Percentiles rank a stretch among this genome's conserved stretches.
phyloP scores from a whole-genome alignment of 257 asterid species.

The Solanum sejunctum region DNA sequence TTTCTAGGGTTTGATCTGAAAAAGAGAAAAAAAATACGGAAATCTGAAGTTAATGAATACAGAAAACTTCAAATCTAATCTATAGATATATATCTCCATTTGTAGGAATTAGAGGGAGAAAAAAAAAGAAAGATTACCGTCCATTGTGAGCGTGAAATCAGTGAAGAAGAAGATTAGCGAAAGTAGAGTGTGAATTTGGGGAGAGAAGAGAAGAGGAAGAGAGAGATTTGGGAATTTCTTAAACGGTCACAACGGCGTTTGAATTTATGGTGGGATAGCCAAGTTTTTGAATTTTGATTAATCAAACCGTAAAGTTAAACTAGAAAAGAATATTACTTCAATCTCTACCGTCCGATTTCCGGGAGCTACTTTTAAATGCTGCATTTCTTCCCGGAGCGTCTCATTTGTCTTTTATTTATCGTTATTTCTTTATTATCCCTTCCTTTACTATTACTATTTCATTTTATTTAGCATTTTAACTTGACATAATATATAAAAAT shows the following conservation, averaged over 20 bases:
- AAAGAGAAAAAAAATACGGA: not conserved
- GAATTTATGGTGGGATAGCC: not conserved
- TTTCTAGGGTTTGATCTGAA: constrained; percentile 44
- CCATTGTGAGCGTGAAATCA: constrained; percentile 21
- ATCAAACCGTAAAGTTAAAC: not conserved
- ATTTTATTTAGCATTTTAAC: no score
- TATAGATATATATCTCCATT: not conserved
- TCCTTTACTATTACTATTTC: no score
- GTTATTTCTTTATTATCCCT: not conserved
- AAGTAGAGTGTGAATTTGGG: not conserved
- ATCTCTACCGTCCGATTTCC: not conserved
- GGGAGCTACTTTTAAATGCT: not conserved
- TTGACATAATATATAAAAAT: no score
- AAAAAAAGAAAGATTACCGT: constrained; percentile 22
- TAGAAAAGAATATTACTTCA: not conserved
- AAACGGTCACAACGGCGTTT: constrained; percentile 21
- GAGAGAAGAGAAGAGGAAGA: not conserved
- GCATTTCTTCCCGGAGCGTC: not conserved
- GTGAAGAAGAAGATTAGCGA: not conserved
- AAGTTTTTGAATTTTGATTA: not conserved
- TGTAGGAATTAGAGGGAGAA: not conserved
- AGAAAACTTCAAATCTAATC: not conserved
- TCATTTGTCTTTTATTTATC: not conserved
- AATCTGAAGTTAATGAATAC: not conserved
- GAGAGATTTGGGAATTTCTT: constrained; percentile 1